Conservation (phyloP, 768 basidiomycete genomes). For the Hericium coralloides region DNA sequence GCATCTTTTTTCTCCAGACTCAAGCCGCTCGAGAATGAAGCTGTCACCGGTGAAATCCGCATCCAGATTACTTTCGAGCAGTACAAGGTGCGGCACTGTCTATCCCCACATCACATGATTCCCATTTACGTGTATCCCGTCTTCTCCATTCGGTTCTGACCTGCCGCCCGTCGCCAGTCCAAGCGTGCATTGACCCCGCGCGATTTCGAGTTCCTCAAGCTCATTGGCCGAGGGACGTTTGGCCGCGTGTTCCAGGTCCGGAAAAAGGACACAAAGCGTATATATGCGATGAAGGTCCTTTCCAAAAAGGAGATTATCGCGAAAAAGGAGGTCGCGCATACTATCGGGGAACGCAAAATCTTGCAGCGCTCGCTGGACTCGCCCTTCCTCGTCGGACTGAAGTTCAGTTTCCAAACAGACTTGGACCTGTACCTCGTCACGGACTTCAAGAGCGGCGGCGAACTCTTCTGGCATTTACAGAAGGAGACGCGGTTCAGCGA, state of each 20-base stretch:
- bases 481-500: constrained; percentile 90
- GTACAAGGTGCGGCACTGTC: constrained; percentile 53
- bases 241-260: constrained; percentile 99
- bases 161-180: constrained; percentile 35
- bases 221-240: constrained; percentile 97
- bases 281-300: constrained; percentile 99
- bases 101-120: constrained; percentile 1
- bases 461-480: constrained; percentile 97
- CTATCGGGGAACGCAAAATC: constrained; percentile 98
- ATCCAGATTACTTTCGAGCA: constrained; percentile 93
- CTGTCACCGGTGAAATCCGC: constrained; percentile 87
- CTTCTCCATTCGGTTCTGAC: constrained; percentile 8
- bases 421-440: constrained; percentile 93
- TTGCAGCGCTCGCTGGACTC: constrained; percentile 87
- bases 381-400: constrained; percentile 96
- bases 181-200: constrained; percentile 84
- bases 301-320: constrained; percentile 98
- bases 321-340: constrained; percentile 99
- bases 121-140: background rate
- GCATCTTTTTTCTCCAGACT: constrained; percentile 36
- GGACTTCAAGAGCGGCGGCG: constrained; percentile 97
- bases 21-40: constrained; percentile 66
- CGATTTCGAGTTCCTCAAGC: constrained; percentile 97
- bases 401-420: constrained; percentile 97
- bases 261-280: constrained; percentile 94